A percentile compares a stretch with the other conserved stretches of the same genome.
phyloP scores from a whole-genome alignment of 1,139 yeast genomes.

The Zygoascus meyerae region DNA sequence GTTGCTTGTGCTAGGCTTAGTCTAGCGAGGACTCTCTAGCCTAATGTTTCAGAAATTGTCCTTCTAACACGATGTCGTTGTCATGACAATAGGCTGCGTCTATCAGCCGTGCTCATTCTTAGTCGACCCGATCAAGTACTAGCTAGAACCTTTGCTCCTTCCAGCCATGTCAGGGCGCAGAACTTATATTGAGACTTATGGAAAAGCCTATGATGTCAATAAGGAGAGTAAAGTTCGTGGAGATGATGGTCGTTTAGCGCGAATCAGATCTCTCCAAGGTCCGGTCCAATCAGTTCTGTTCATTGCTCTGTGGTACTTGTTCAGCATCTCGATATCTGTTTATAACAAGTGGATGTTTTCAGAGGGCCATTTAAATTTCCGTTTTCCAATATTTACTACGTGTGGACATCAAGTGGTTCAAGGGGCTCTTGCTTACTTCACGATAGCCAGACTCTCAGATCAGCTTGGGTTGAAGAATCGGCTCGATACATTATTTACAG shows the following conservation, averaged over 20 bases:
- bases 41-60: no score
- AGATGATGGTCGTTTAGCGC: not conserved
- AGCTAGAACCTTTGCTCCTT: no score
- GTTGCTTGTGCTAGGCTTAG: no score
- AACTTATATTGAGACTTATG: not conserved
- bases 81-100: no score
- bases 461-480: constrained; percentile 1
- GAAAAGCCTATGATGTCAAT: constrained; percentile 2
- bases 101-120: no score
- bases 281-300: not conserved
- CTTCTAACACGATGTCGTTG: no score
- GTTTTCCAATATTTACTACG: constrained; percentile 79
- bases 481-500: not conserved
- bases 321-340: constrained; percentile 68
- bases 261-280: not conserved
- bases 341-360: constrained; percentile 99
- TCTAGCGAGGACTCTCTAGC: no score
- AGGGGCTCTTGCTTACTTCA: constrained; percentile 21
- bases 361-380: constrained; percentile 57
- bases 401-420: constrained; percentile 78
- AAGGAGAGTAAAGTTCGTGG: not conserved
- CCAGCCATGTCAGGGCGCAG: not conserved
- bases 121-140: no score
- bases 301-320: constrained; percentile 36
- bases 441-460: constrained; percentile 8